Base-by-base conservation (phyloP, 177 flowering plant genomes). In the Vitis hybrid region DNA sequence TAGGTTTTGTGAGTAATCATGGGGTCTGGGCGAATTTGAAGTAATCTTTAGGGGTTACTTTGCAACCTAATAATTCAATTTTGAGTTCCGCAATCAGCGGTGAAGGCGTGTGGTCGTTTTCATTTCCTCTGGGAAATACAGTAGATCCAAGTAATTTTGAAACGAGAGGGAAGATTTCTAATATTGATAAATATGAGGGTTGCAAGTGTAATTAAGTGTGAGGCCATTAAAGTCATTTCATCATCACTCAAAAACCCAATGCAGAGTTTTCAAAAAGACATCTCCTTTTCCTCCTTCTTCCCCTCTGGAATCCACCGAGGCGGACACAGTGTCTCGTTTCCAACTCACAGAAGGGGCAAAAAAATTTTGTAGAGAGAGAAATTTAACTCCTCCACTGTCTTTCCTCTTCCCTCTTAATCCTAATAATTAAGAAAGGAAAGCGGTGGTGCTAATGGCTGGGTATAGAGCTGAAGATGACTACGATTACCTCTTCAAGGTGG, bases 381-480 rank as follows among this genome's bases (percentile, higher is more conserved):
- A 64, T 22, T 14, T 7, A 15, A 15, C 11, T 4, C 49, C 17
- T 61, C 28, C 24, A 61, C 17, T 3, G 19, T 58, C 28, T 58
- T 13, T 57, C 19, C 18, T 24, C 11, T 58, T 58, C 22, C 11
- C 2, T 50, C 33, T 55, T 61, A 67, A 56, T 38, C 62, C 54
- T 66, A 38, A 64, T 20, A 19, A 65, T 54, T 38, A 31, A 51
- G 19, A 20, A 31, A 18, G 18, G 54, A 66, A 61, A 65, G 64
- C 14, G 58, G n/a, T 24, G 63, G 12, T 28, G 11, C 19, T 58
- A 24, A 86, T 86, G 90, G 79, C 86, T 24, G 79, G 76, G 5
- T 87, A 87, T 71, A 86, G 81, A 72, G 83, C 81, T 38, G 47
- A 38, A 38, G 47, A 38, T 38, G 47, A 38, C 47, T 38, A 38